A percentile compares a stretch with the other conserved stretches of the same genome.
phyloP scores from a whole-genome alignment of 2,329 filamentous ascomycete genomes.

The Thermoascus crustaceus region DNA sequence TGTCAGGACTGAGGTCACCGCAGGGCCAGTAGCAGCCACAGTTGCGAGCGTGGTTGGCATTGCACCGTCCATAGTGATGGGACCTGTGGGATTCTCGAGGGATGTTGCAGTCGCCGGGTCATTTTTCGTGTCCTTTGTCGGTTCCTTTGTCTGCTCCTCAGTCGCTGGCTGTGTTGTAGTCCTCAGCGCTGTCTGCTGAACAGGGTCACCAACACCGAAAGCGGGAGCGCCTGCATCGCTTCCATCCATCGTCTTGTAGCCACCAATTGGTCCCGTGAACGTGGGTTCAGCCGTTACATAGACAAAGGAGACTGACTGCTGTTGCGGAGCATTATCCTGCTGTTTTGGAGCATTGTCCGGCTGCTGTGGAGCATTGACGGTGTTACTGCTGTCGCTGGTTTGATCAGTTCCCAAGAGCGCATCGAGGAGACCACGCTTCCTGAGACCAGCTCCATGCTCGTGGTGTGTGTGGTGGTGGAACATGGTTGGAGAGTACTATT shows the following conservation, averaged over 20 bases:
- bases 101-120: background rate
- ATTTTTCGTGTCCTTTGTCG: background rate
- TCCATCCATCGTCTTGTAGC: constrained; percentile 35
- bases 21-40: constrained; percentile 7
- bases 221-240: constrained; percentile 6
- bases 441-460: constrained; percentile 15
- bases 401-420: constrained; percentile 4
- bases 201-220: background rate
- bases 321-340: background rate
- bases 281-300: constrained; percentile 47
- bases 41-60: no score
- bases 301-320: constrained; percentile 23
- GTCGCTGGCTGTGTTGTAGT: constrained; percentile 1
- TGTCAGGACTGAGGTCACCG: constrained; percentile 2
- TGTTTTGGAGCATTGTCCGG: background rate
- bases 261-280: constrained; percentile 44
- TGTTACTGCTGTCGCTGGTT: background rate
- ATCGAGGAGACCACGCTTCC: constrained; percentile 8
- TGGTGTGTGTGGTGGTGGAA: constrained; percentile 27
- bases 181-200: background rate
- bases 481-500: no score
- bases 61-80: no score
- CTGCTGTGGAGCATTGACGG: no score
- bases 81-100: background rate
- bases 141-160: background rate